Conservation (phyloP, 2,329 filamentous ascomycete species). For the Grosmannia clavigera region DNA sequence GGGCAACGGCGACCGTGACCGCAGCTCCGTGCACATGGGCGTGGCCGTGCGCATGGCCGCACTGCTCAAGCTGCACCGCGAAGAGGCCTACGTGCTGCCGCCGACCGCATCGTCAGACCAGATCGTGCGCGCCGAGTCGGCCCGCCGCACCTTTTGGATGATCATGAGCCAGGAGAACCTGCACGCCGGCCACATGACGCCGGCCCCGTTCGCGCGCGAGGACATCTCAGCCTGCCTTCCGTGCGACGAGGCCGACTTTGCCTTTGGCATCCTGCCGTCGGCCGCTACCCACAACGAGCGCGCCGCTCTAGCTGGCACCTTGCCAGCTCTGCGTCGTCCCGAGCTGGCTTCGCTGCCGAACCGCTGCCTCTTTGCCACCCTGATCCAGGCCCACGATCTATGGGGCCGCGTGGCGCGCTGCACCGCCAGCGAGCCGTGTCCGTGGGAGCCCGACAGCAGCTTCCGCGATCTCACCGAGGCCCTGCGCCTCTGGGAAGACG, state of each 20-base stretch:
- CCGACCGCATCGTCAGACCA: slow-evolving; percentile 25
- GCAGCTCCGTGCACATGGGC: slow-evolving; percentile 35
- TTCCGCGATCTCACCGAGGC: slow-evolving; percentile 29
- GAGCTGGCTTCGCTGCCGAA: slow-evolving; percentile 28
- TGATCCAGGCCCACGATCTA: slow-evolving; percentile 41
- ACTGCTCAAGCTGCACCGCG: slow-evolving; percentile 39
- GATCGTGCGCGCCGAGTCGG: slow-evolving; percentile 38
- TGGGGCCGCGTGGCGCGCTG: slow-evolving; percentile 39
- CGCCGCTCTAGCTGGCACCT: slow-evolving; percentile 41
- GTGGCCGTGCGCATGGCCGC: slow-evolving; percentile 43
- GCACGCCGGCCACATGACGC: slow-evolving; percentile 37
- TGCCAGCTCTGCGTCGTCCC: slow-evolving; percentile 33
- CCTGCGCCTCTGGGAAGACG: slow-evolving; percentile 34
- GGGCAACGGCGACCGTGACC: slow-evolving; percentile 39
- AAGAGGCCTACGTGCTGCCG: slow-evolving; percentile 38
- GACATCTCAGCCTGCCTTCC: slow-evolving; percentile 44
- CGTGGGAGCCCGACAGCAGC: slow-evolving; percentile 33
- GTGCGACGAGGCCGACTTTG: slow-evolving; percentile 39
- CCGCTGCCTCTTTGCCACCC: slow-evolving; percentile 42
- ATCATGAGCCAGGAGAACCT: slow-evolving; percentile 45
- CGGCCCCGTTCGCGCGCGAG: slow-evolving; percentile 34
- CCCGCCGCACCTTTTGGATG: slow-evolving; percentile 46
- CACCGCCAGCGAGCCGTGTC: slow-evolving; percentile 20
- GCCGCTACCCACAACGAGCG: slow-evolving; percentile 22
- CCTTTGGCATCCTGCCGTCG: slow-evolving; percentile 30